Base-by-base conservation (phyloP, 2,329 filamentous ascomycete species). In the Cyanodermella asteris region DNA sequence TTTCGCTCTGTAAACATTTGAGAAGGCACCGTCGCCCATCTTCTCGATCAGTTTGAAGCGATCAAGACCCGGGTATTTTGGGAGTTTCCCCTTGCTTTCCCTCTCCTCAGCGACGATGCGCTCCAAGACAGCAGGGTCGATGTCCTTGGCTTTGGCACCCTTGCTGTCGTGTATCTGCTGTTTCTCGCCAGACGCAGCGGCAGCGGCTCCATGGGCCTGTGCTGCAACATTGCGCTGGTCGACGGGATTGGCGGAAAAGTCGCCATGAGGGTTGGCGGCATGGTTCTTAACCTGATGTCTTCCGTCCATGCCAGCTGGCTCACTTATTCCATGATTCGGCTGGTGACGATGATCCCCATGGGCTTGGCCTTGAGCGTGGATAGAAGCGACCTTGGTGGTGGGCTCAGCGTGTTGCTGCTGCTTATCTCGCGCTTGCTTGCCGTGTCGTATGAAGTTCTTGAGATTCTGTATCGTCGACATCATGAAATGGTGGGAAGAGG, bases 11-110 rank as follows among this genome's bases (percentile, higher is more conserved):
- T 94, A 97, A 35, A 97, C 87, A 43, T 94, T 94, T 58, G 84
- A 94, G 61, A 97, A 97, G 31, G 87, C 87, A 32, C 87, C 87
- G 38, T 94, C 87, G 35, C 87, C 87, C 84, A 97, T 97, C 63
- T 94, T 94, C 53, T 91, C 82, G 26, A 87, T 30, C 17, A 93
- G 56, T 27, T 73, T 67, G 72, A 77, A 97, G 42, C 82, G 59
- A 39, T 91, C 80, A 19, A 91, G 56, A 18, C 78, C 78, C 1
- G 78, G 76, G 41, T 91, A 91, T 38, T 58, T 64, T 20, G 87
- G 84, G 42, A 94, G 72, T 49, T 82, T 91, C 44, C 69, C 69
- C 47, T 71, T 77, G 50, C 59, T 78, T 41, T 77, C 75, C 31
- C 81, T 78, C 56, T 94, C 87, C 45, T 94, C 87, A 28, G 80